Base-by-base conservation (phyloP, 1,284 basidiomycete species). In the Cronartium quercuum region DNA sequence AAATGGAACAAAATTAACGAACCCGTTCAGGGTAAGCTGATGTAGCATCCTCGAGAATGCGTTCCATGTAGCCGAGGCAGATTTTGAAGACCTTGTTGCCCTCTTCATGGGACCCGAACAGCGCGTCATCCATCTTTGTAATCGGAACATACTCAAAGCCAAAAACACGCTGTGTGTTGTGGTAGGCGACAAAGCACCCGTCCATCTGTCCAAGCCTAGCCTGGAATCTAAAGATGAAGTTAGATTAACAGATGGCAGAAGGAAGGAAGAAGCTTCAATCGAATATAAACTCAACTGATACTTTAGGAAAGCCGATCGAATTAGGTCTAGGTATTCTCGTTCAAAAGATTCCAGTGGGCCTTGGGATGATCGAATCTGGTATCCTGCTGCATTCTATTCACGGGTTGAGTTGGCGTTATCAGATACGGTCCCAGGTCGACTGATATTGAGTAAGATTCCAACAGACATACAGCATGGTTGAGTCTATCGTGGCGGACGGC, bases 191-290 rank as follows among this genome's bases (percentile, higher is more conserved):
- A 79, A 98, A 88, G 35, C 96, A 90, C 15, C 95, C 95, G 80
- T 98, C 94, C 95, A 98, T 98, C 80, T 90, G 88, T 1, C 95
- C 95, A 77, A 98, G 98, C 5, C 95, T 88, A 0, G 87, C 94
- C 85, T 98, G 95, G 84, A 98, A 91, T 78, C 91, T 91, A 76
- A 15, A n/a, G n/a, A 57, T n/a, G 15, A 34, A 37, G n/a, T 67
- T 42, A 13, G 9, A 24, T 3, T 51, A 51, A 34, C 21, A 6
- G 40, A 24, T 57, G 18, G n/a, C 7, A 38, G 42, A 6, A 51
- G 41, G 34, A 42, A 57, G 51, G 29, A 24, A 57, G 1, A 29
- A 57, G 51, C n/a, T 57, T 21, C 9, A 21, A 29, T 7, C 21
- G 24, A 21, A n/a, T 2, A 55, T 29, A 37, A 13, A 80, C 83